Percentiles rank a stretch among this genome's conserved stretches.
Conservation (phyloP, 805 yeast genomes). For the Suhomyces pyralidae region DNA sequence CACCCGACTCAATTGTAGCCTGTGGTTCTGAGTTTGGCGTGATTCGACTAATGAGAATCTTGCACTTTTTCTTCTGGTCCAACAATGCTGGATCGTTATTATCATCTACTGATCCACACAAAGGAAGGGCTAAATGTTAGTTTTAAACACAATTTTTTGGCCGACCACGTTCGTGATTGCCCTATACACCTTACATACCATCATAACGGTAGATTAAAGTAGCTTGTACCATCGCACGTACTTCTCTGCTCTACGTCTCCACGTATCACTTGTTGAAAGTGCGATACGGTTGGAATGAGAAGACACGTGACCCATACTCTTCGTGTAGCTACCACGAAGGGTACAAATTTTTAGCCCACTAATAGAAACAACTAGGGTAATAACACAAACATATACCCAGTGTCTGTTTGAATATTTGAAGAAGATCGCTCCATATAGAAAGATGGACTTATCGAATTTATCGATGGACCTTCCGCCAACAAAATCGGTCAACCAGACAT, state of each 20-base stretch:
- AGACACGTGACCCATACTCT: not conserved
- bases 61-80: slow-evolving; percentile 83
- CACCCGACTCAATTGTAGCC: slow-evolving; percentile 79
- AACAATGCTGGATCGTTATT: slow-evolving; percentile 53
- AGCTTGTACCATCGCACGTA: slow-evolving; percentile 54
- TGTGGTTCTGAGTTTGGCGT: slow-evolving; percentile 77
- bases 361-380: not conserved
- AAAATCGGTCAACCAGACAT: slow-evolving; percentile 43
- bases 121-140: slow-evolving; percentile 64
- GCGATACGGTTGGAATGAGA: not conserved
- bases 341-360: not conserved
- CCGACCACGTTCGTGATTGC: not conserved
- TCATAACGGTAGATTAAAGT: slow-evolving; percentile 65
- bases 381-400: not conserved
- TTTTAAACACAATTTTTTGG: not conserved
- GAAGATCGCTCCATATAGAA: not conserved
- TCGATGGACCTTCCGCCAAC: slow-evolving; percentile 55
- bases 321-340: not conserved
- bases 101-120: slow-evolving; percentile 88
- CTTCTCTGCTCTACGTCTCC: not conserved
- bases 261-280: not conserved
- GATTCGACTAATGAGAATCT: slow-evolving; percentile 69
- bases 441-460: slow-evolving; percentile 63
- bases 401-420: no score
- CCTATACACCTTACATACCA: slow-evolving; percentile 36